Base-by-base conservation (phyloP, 2,329 filamentous ascomycete species). In the Gyromitra esculenta region DNA sequence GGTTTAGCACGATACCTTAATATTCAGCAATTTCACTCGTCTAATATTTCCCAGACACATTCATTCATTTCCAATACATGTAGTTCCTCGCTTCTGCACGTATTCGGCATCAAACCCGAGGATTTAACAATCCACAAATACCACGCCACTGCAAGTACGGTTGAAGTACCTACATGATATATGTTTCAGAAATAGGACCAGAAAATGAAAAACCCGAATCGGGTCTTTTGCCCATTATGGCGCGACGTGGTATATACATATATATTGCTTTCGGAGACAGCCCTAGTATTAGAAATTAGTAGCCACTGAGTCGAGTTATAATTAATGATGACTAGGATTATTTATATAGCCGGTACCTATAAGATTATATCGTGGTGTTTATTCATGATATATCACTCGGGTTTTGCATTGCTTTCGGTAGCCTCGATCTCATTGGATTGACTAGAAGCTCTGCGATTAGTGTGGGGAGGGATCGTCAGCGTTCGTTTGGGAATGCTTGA, bases 401-500 rank as follows among this genome's bases (percentile, higher is more conserved):
- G 5, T 2, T 18, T 37, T 37, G 5, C 13, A 37, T 7, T 35
- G 15, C 15, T 45, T 9, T 15, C 41, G 15, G 9, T 13, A 2
- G 41, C 9, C 52, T 35, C 15, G 25, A n/a, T 35, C 25, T 15
- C 52, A 57, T 57, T 37, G 25, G 15, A 57, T 15, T 35, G 21
- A 11, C 5, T 52, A 52, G n/a, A 18, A 25, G n/a, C 6, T 25
- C 8, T 2, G 48, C 35, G 35, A 11, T 6, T 56, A 56, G 52
- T n/a, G 25, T 25, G 52, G 5, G 25, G 52, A n/a, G n/a, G 31
- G 48, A 56, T 56, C 64, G 48, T 18, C 37, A 31, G n/a, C 52
- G 65, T 59, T 37, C 35, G 21, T 60, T 62, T 62, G 21, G 39
- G 39, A 70, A 70, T 70, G 45, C 67, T 62, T 70, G 31, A 13